Evolutionary conservation across 495 filamentous ascomycete genomes (phyloP).

Genomic region (Clohesyomyces aquaticus): DNA sequence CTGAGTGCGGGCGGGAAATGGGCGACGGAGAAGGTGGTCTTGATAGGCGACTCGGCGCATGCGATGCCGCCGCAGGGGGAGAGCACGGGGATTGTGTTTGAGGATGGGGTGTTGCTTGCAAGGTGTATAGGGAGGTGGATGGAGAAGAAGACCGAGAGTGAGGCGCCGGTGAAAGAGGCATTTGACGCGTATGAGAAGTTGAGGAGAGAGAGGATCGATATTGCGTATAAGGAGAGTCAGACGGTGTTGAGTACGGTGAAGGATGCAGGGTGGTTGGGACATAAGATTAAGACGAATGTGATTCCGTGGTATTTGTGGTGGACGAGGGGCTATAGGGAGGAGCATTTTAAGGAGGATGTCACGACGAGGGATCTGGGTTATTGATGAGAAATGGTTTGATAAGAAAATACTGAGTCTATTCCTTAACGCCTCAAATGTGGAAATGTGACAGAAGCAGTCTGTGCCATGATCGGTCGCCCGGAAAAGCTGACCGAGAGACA

Average conservation of each 20-base stretch:
- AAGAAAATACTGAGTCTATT: background rate
- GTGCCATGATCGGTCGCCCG: too few relatives aligned
- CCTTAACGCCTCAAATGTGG: too few relatives aligned
- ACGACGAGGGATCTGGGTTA: slow-evolving; percentile 40
- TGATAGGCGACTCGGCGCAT: slow-evolving; percentile 65
- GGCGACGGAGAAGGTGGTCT: slow-evolving; percentile 54
- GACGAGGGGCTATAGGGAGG: slow-evolving; percentile 39
- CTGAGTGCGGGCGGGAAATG: slow-evolving; percentile 57
- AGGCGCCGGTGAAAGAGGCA: slow-evolving; percentile 46
- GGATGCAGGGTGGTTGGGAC: slow-evolving; percentile 50
- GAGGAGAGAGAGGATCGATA: slow-evolving; percentile 55
- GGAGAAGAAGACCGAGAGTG: slow-evolving; percentile 36
- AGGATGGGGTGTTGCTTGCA: slow-evolving; percentile 63
- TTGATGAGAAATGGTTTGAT: slow-evolving; percentile 10
- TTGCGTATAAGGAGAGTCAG: slow-evolving; percentile 57
- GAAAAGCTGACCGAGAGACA: background rate
- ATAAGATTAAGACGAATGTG: slow-evolving; percentile 48
- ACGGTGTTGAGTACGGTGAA: slow-evolving; percentile 50
- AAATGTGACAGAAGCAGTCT: too few relatives aligned
- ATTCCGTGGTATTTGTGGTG: slow-evolving; percentile 47
- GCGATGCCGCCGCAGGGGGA: slow-evolving; percentile 69
- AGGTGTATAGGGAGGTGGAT: slow-evolving; percentile 51
- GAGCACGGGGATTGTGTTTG: slow-evolving; percentile 63
- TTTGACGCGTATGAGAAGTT: slow-evolving; percentile 60
- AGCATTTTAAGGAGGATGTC: slow-evolving; percentile 46